Base-by-base conservation (phyloP, 1,284 basidiomycete genomes). In the Rhodotorula sp. region DNA sequence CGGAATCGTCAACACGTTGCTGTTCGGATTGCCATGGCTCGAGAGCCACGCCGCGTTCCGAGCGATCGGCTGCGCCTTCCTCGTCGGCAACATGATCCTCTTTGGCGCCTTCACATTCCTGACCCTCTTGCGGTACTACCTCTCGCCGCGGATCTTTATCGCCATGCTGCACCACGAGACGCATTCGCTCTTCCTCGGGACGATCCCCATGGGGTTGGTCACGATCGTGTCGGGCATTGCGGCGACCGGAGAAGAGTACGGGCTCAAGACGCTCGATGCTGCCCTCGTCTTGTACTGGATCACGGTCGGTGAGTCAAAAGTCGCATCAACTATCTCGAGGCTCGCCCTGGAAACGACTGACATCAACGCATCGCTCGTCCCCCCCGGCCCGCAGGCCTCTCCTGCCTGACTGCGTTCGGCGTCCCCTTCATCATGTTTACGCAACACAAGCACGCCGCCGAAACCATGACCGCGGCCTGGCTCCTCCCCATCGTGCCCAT, bases 251-350 rank as follows among this genome's bases (percentile, higher is more conserved):
- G 49, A 69, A 50, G 77, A 69, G 38, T 79, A 77, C 59, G 74
- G 74, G 3, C 47, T 79, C 8, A 61, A 71, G 4, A 66, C 74
- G 15, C 67, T 77, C 48, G 59, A 73, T 31, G 67, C 70, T 0
- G 75, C 72, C 0, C 60, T 76, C 23, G 76, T 73, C 12, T 62
- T 79, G n/a, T 79, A 74, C 72, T 79, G 78, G 78, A 70, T 78
- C 43, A 68, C 71, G 1, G 55, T 74, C 18, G 75, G 71, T 67
- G n/a, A n/a, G 68, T 63, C 49, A 8, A 47, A 38, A 3, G 50
- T 34, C 52, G 48, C 49, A 43, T n/a, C 1, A 2, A 16, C 7
- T 18, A 1, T 43, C 10, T 23, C 47, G 3, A 3, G 28, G 31
- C 1, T 5, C 5, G 5, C 18, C 3, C n/a, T 5, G 47, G 19